These are phyloP conservation scores for Ganoderma meredithae DNA, from an alignment of 1,284 basidiomycete genomes.

Conservation along the genomic window DNA sequence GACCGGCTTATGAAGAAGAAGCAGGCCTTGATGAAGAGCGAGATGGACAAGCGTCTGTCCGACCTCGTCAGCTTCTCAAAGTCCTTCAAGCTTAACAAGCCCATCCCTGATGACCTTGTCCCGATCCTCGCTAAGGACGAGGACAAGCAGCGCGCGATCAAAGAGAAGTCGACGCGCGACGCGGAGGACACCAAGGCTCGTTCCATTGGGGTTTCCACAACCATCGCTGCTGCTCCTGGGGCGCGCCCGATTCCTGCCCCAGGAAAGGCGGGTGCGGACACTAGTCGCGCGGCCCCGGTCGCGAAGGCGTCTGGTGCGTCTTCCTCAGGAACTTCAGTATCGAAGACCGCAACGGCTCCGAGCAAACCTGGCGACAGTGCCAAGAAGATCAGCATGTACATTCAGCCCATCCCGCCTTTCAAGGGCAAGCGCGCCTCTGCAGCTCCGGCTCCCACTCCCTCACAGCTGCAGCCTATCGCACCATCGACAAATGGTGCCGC, in stretches of 20 bases:
- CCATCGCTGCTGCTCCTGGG: conserved; percentile 44
- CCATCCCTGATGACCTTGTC: conserved; percentile 94
- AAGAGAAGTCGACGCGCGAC: conserved; percentile 78
- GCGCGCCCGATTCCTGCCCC: conserved; percentile 33
- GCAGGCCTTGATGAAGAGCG: conserved; percentile 89
- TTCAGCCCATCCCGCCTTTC: conserved; percentile 94
- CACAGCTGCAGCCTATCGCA: conserved; percentile 35
- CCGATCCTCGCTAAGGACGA: conserved; percentile 91
- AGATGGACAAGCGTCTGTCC: conserved; percentile 92
- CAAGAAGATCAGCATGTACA: conserved; percentile 66
- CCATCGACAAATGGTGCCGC: conserved; percentile 41
- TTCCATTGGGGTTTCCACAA: conserved; percentile 60
- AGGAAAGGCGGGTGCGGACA: conserved; percentile 30
- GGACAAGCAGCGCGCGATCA: conserved; percentile 84
- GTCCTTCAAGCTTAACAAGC: conserved; percentile 95
- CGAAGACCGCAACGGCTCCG: conserved; percentile 42
- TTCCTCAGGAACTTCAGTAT: conserved; percentile 21
- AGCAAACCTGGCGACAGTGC: conserved; percentile 39
- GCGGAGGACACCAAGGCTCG: conserved; percentile 70
- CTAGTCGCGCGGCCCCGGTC: conserved; percentile 24
- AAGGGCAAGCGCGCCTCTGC: conserved; percentile 62
- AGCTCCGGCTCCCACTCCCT: conserved; percentile 30
- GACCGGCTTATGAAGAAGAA: conserved; percentile 90
- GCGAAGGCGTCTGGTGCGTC: conserved; percentile 24
- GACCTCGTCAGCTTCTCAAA: conserved; percentile 93